A percentile compares a stretch with the other conserved stretches of the same genome.
Conservation (phyloP, 768 basidiomycete genomes). For the Rhodotorula kratochvilovae region DNA sequence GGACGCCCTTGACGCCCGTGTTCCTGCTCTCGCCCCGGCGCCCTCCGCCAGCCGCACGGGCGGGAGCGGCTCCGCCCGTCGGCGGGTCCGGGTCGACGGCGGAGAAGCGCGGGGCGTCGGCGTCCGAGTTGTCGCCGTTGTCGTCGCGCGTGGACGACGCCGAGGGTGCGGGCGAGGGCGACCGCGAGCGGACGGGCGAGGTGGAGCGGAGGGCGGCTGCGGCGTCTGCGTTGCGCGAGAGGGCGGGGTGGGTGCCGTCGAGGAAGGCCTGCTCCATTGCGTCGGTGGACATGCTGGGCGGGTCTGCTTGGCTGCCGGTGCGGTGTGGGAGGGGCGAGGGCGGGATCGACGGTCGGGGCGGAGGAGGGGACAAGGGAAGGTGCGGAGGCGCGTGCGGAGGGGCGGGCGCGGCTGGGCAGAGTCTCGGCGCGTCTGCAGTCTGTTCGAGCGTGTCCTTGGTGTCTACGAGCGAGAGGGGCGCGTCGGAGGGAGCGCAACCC, state of each 20-base stretch:
- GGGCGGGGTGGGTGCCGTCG: conserved; percentile 39
- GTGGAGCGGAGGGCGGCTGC: conserved; percentile 19
- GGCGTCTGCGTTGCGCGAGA: conserved; percentile 27
- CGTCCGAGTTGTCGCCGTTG: not conserved
- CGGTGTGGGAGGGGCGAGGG: not conserved
- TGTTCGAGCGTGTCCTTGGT: too few relatives aligned
- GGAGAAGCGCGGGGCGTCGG: conserved; percentile 1
- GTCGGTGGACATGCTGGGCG: conserved; percentile 5
- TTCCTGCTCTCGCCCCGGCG: conserved; percentile 14
- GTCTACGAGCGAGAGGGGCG: too few relatives aligned
- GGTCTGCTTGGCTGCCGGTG: too few relatives aligned
- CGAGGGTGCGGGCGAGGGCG: conserved; percentile 1
- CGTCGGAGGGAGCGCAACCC: too few relatives aligned
- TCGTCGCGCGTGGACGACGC: not conserved
- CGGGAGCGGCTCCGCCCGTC: not conserved
- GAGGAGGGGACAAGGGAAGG: too few relatives aligned
- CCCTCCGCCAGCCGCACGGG: conserved; percentile 7
- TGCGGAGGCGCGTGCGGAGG: too few relatives aligned
- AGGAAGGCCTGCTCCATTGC: conserved; percentile 30
- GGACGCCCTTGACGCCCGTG: conserved; percentile 44
- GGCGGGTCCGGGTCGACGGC: conserved; percentile 28
- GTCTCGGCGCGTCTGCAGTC: too few relatives aligned
- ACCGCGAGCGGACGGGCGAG: conserved; percentile 19
- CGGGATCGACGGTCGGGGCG: not conserved
- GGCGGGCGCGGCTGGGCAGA: too few relatives aligned